Evolutionary conservation across 108 stramenopile genomes (phyloP).

Genomic region (Phaeodactylum tricornutum): DNA sequence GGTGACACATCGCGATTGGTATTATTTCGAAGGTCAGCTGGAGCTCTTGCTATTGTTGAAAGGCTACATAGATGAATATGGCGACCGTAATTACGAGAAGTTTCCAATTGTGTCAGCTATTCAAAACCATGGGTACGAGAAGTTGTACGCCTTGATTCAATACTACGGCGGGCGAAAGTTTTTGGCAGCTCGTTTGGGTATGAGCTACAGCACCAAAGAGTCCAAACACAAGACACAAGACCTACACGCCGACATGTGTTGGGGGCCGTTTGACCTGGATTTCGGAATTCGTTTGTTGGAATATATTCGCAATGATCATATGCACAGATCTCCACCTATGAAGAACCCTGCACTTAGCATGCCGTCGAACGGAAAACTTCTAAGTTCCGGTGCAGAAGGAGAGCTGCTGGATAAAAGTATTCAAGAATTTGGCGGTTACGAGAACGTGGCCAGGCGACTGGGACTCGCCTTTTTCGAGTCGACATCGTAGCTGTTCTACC

Average conservation of each 20-base stretch:
- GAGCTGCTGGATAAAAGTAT: conserved; percentile 26
- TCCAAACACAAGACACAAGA: background rate
- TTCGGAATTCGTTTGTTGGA: conserved; percentile 46
- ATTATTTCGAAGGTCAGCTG: conserved; percentile 51
- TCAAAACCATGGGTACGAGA: conserved; percentile 7
- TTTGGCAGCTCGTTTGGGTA: conserved; percentile 36
- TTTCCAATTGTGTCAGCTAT: conserved; percentile 30
- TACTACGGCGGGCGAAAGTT: conserved; percentile 54
- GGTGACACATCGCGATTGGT: conserved; percentile 53
- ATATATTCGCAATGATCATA: conserved; percentile 34
- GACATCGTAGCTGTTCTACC: too few relatives aligned
- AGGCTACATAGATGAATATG: conserved; percentile 31
- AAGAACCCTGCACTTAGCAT: conserved; percentile 26
- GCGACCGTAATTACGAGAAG: conserved; percentile 17
- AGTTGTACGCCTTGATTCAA: conserved; percentile 31
- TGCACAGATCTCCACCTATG: conserved; percentile 38
- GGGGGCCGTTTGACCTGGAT: conserved; percentile 43
- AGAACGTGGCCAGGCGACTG: conserved; percentile 59
- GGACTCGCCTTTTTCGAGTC: conserved; percentile 31
- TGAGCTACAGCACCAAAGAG: conserved; percentile 11
- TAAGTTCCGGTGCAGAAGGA: background rate
- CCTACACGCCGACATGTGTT: conserved; percentile 16
- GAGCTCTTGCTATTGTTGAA: conserved; percentile 43
- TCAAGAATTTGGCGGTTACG: conserved; percentile 50
- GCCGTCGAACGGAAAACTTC: conserved; percentile 26